Percentiles rank a stretch among this genome's conserved stretches.
These are phyloP conservation scores for Talaromyces borbonicus DNA, from an alignment of 495 filamentous ascomycete genomes.

Conservation along the genomic window DNA sequence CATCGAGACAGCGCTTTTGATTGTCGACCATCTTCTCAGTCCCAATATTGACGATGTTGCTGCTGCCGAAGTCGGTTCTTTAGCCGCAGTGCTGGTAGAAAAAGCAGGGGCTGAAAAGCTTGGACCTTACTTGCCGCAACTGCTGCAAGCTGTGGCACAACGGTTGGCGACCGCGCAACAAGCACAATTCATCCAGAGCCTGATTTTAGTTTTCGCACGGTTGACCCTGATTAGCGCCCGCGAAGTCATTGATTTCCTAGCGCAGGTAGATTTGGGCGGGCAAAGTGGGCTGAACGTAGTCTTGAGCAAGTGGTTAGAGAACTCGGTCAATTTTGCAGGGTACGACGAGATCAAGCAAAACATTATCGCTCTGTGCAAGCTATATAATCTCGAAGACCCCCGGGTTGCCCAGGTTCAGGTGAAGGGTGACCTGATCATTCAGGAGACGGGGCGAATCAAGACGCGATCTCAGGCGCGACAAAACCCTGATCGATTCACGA, in stretches of 20 bases:
- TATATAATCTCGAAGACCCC: conserved; percentile 79
- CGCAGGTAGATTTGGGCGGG: conserved; percentile 63
- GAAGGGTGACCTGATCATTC: conserved; percentile 83
- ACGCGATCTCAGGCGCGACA: conserved; percentile 78
- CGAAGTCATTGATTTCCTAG: conserved; percentile 87
- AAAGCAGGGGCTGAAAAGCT: conserved; percentile 82
- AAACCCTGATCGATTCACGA: conserved; percentile 84
- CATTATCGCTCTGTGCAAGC: conserved; percentile 80
- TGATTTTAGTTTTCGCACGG: conserved; percentile 91
- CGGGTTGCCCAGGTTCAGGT: conserved; percentile 71
- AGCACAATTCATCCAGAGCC: conserved; percentile 78
- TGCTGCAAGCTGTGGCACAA: conserved; percentile 85
- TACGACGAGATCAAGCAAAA: conserved; percentile 97
- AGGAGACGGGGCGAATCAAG: conserved; percentile 74
- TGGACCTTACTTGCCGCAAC: conserved; percentile 78
- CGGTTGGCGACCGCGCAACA: conserved; percentile 70
- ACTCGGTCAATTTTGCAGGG: conserved; percentile 89
- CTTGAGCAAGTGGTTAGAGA: conserved; percentile 89
- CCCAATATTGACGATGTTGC: conserved; percentile 77
- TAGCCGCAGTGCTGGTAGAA: conserved; percentile 91
- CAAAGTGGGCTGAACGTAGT: conserved; percentile 77
- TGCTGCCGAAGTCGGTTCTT: conserved; percentile 88
- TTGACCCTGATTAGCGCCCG: conserved; percentile 72
- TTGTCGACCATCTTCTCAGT: conserved; percentile 87
- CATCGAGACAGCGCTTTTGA: conserved; percentile 76